These are phyloP conservation scores for Yarrowia sp. DNA, from an alignment of 805 yeast species.

Conservation along the genomic window DNA sequence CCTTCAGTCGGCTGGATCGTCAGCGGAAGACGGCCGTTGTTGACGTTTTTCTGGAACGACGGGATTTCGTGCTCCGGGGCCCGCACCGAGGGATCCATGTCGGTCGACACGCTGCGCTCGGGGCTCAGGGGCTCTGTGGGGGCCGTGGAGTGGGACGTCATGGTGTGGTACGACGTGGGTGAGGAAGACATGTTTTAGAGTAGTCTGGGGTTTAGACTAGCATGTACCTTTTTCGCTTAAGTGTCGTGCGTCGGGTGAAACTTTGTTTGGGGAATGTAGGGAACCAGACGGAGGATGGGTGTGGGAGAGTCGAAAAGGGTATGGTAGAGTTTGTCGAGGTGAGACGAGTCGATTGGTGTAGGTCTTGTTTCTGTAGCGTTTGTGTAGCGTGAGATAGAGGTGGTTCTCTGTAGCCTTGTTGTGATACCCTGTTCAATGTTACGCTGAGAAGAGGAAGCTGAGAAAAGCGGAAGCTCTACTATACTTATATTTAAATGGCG, in stretches of 20 bases:
- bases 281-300: no score
- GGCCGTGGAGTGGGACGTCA: neutral
- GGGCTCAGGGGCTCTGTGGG: conserved; percentile 20
- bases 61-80: conserved; percentile 4
- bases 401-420: no score
- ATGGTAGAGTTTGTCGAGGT: no score
- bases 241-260: conserved; percentile 1
- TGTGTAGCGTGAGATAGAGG: no score
- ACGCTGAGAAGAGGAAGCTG: no score
- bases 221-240: conserved; percentile 6
- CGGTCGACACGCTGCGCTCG: neutral
- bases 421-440: no score
- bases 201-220: conserved; percentile 7
- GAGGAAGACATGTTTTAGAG: conserved; percentile 7
- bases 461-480: no score
- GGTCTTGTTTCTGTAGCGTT: no score
- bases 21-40: neutral
- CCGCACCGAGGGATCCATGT: neutral
- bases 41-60: conserved; percentile 13
- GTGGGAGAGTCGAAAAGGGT: no score
- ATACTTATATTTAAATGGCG: no score
- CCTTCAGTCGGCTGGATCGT: conserved; percentile 15
- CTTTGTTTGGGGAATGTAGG: neutral
- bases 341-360: no score
- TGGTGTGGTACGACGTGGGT: neutral